Conservation (phyloP, 2,329 filamentous ascomycete genomes). For the Epichloe bromicola region DNA sequence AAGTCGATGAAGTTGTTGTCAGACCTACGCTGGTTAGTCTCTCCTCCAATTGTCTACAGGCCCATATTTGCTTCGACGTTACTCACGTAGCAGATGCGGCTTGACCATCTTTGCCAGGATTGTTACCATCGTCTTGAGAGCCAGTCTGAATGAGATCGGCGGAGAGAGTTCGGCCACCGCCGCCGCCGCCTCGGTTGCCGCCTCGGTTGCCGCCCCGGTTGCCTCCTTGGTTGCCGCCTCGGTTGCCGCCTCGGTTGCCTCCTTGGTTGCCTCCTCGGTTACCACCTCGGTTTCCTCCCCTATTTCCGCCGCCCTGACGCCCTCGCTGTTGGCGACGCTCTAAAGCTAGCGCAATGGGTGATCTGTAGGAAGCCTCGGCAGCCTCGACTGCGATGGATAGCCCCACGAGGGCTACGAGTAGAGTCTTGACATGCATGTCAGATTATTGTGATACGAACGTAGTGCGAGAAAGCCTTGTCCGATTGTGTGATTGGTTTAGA, state of each 20-base stretch:
- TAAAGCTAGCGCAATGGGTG: slow-evolving; percentile 24
- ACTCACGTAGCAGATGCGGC: slow-evolving; percentile 39
- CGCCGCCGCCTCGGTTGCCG: slow-evolving; percentile 6
- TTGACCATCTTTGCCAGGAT: slow-evolving; percentile 32
- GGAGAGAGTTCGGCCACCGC: slow-evolving; percentile 22
- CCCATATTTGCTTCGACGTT: neutral
- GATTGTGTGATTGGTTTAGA: neutral
- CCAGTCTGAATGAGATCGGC: slow-evolving; percentile 34
- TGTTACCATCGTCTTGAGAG: slow-evolving; percentile 35
- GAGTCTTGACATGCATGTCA: slow-evolving; percentile 37
- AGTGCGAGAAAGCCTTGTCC: slow-evolving; percentile 7
- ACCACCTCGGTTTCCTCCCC: neutral
- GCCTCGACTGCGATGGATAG: slow-evolving; percentile 25
- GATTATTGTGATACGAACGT: neutral
- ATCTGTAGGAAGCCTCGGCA: slow-evolving; percentile 24
- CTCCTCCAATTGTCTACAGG: neutral
- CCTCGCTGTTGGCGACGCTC: slow-evolving; percentile 25
- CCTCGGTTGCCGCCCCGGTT: neutral
- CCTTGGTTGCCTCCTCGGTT: neutral
- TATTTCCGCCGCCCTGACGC: neutral
- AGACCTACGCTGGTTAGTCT: slow-evolving; percentile 26
- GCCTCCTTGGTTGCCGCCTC: slow-evolving; percentile 8
- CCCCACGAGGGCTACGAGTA: slow-evolving; percentile 36
- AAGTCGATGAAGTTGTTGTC: slow-evolving; percentile 52
- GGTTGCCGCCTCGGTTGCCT: neutral